Evolutionary conservation across 495 filamentous ascomycete species (phyloP).

Genomic region (Cryomyces minteri): DNA sequence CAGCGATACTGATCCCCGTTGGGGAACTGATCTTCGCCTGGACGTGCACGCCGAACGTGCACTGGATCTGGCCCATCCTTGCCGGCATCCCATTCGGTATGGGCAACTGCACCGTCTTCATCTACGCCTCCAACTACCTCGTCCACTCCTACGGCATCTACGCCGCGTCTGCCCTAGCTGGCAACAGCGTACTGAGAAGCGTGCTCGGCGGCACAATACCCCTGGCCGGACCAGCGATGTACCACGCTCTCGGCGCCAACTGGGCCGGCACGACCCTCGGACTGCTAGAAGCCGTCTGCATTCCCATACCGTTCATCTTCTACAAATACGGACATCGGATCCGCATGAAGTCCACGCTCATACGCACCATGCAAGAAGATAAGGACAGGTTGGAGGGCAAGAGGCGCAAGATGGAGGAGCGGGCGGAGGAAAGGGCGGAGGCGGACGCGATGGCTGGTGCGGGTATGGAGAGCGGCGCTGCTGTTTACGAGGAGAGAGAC

Average conservation of each 20-base stretch:
- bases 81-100: constrained; percentile 66
- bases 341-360: constrained; percentile 42
- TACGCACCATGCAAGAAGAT: constrained; percentile 52
- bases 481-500: constrained; percentile 4
- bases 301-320: constrained; percentile 68
- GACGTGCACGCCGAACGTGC: constrained; percentile 57
- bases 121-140: constrained; percentile 64
- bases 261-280: constrained; percentile 68
- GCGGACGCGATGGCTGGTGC: constrained; percentile 6
- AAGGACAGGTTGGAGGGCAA: constrained; percentile 38
- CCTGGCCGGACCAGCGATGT: constrained; percentile 57
- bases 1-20: constrained; percentile 44
- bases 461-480: constrained; percentile 6
- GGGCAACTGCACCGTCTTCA: constrained; percentile 62
- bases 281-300: constrained; percentile 44
- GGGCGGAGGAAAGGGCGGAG: constrained; percentile 11
- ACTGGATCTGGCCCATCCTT: constrained; percentile 55
- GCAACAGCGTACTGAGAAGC: constrained; percentile 53
- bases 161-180: constrained; percentile 58
- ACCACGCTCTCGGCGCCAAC: constrained; percentile 44
- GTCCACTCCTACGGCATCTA: constrained; percentile 62
- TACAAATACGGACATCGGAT: constrained; percentile 58
- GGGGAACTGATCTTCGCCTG: constrained; percentile 67
- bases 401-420: constrained; percentile 16
- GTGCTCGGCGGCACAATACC: constrained; percentile 53